Evolutionary conservation across 176 grass and related monocot genomes (phyloP).

Genomic region (Bromus sterilis): DNA sequence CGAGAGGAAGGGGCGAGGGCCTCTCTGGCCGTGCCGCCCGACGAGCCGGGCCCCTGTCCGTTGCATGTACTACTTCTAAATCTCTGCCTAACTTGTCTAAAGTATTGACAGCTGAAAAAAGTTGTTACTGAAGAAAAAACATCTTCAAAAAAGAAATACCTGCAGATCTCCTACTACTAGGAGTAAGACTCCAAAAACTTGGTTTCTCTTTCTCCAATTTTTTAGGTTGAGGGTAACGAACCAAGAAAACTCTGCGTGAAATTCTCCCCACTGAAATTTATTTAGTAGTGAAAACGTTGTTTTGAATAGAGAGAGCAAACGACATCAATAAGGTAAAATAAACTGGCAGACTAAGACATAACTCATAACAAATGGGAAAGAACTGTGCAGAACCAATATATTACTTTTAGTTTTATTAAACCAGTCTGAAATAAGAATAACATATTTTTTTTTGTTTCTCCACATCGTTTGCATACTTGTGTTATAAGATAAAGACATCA

Average conservation of each 20-base stretch:
- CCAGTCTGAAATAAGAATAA: neutral
- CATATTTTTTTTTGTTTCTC: neutral
- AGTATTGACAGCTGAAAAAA: neutral
- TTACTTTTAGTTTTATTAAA: no score
- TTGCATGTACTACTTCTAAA: neutral
- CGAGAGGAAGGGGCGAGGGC: no score
- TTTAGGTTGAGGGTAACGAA: conserved; percentile 58
- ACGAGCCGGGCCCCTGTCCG: no score
- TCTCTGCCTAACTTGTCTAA: neutral
- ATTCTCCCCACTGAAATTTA: conserved; percentile 66
- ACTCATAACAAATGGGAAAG: neutral
- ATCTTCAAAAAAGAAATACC: conserved; percentile 30
- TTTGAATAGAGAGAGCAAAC: conserved; percentile 8
- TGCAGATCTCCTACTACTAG: conserved; percentile 46
- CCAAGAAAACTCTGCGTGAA: conserved; percentile 51
- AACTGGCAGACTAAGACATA: neutral
- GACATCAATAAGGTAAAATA: neutral
- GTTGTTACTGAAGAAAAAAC: neutral
- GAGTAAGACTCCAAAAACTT: conserved; percentile 19
- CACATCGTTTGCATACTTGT: neutral
- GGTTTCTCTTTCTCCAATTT: conserved; percentile 56
- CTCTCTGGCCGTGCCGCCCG: no score
- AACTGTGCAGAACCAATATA: neutral
- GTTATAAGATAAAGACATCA: neutral
- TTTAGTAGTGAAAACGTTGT: conserved; percentile 12